phyloP scores from a whole-genome alignment of 2,329 filamentous ascomycete species.

The Hypoxylon sp. region DNA sequence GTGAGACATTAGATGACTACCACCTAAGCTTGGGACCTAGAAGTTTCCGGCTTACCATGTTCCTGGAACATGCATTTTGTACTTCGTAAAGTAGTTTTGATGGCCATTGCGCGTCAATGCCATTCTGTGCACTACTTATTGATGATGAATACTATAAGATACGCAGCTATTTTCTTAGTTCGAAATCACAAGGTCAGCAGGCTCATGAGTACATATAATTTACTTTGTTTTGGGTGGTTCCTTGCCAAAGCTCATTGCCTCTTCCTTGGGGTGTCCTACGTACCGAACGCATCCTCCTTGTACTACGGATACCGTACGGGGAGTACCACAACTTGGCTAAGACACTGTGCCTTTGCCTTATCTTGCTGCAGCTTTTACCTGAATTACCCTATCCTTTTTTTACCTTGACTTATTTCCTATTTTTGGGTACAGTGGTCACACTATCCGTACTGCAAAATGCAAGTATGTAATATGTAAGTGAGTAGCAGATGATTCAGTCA shows the following conservation, averaged over 20 bases:
- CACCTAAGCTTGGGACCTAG: background rate
- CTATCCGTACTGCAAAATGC: background rate
- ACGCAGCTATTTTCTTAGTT: background rate
- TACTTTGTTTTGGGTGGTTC: background rate
- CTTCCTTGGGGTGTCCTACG: background rate
- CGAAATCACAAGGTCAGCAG: background rate
- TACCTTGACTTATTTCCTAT: background rate
- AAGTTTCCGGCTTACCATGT: constrained; percentile 7
- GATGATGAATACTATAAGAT: background rate
- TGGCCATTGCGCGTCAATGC: background rate
- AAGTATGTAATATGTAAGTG: constrained; percentile 1
- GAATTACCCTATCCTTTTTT: background rate
- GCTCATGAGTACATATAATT: background rate
- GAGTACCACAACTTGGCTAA: background rate
- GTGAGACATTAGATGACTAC: constrained; percentile 1
- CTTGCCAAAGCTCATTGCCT: background rate
- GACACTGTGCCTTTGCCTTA: background rate
- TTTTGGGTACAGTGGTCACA: background rate
- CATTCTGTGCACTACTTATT: background rate
- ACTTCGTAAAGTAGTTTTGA: background rate
- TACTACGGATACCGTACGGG: background rate
- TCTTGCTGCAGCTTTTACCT: background rate
- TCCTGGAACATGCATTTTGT: constrained; percentile 11
- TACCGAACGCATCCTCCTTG: background rate
- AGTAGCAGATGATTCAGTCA: constrained; percentile 20